phyloP scores from a whole-genome alignment of 1,284 basidiomycete genomes.

The Porodaedalea pini region DNA sequence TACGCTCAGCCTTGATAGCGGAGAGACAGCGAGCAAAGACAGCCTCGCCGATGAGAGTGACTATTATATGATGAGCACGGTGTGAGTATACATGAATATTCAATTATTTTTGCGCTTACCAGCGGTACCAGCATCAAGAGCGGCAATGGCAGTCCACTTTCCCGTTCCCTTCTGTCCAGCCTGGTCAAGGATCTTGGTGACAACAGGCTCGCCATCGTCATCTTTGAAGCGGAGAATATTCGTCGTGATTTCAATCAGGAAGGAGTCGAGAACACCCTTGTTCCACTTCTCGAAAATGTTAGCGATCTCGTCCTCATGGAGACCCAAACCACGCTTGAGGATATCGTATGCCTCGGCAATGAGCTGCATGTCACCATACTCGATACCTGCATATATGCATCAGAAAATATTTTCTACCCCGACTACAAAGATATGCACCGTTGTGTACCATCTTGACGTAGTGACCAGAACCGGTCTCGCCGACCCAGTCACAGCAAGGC shows the following conservation, averaged over 20 bases:
- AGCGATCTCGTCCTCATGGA: conserved; percentile 83
- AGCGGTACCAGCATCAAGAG: conserved; percentile 91
- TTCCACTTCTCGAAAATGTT: conserved; percentile 93
- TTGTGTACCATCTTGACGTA: conserved; percentile 99
- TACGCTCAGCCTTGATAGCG: conserved; percentile 96
- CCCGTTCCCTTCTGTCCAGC: conserved; percentile 99
- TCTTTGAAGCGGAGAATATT: conserved; percentile 97
- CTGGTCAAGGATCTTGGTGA: conserved; percentile 91
- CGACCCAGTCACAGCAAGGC: conserved; percentile 99
- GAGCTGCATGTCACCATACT: conserved; percentile 99
- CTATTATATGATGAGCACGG: conserved; percentile 39
- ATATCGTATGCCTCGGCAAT: conserved; percentile 99
- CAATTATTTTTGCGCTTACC: conserved; percentile 43
- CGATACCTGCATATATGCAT: conserved; percentile 64
- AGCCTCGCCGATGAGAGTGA: conserved; percentile 98
- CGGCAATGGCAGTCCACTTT: conserved; percentile 99
- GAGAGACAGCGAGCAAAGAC: conserved; percentile 99
- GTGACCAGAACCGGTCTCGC: conserved; percentile 90
- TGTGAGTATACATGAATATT: neutral
- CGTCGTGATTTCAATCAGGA: conserved; percentile 97
- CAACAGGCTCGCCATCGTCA: conserved; percentile 86
- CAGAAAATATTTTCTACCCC: conserved; percentile 21
- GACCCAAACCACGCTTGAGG: conserved; percentile 92
- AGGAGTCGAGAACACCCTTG: conserved; percentile 98
- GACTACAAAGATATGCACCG: conserved; percentile 45